Evolutionary conservation across 495 filamentous ascomycete genomes (phyloP), one percentile per base, ranked within the genome.

Genomic region (Sporormia fimetaria): DNA sequence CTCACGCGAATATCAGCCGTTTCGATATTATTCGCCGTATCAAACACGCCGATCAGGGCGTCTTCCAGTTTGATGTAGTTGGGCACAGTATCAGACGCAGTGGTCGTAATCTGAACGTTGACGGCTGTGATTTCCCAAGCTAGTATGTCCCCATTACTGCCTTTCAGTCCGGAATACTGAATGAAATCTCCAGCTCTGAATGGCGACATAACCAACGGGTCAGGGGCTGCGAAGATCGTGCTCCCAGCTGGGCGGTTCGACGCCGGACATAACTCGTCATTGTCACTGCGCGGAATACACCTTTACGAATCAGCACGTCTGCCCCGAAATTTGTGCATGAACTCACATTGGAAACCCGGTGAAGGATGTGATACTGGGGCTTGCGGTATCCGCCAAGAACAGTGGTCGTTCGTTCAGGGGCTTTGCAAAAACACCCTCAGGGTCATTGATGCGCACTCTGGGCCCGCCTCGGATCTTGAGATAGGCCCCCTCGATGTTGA

Each of bases 321-420:
- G n/a, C n/a, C n/a, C n/a, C n/a, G n/a, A n/a, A n/a, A n/a, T n/a
- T n/a, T n/a, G n/a, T n/a, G n/a, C n/a, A n/a, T n/a, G n/a, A n/a
- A n/a, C n/a, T n/a, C n/a, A n/a, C 60, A 67, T 64, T 25, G 63
- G 64, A 34, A 67, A 65, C 6, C 64, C 63, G 3, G 47, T 52
- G 22, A 64, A 67, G 1, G 63, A 53, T 6, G 52, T 54, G 24
- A 67, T 52, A 24, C 47, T 55, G 1, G 64, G 64, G 48, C 52
- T 67, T 39, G 53, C 47, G 30, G 59, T 60, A 34, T 67, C 64
- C 4, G 56, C 56, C 0, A 60, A 59, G 49, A 63, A 64, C 45
- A 66, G 61, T 0, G 58, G 57, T 2, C 38, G 37, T 7, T 39
- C 51, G 2, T 42, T 52, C 26, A 47, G 63, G 0, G 50, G 54